Evolutionary conservation across 306 rosid genomes (phyloP), one percentile per base, ranked within the genome.

Genomic region (apple (Malus domestica)): DNA sequence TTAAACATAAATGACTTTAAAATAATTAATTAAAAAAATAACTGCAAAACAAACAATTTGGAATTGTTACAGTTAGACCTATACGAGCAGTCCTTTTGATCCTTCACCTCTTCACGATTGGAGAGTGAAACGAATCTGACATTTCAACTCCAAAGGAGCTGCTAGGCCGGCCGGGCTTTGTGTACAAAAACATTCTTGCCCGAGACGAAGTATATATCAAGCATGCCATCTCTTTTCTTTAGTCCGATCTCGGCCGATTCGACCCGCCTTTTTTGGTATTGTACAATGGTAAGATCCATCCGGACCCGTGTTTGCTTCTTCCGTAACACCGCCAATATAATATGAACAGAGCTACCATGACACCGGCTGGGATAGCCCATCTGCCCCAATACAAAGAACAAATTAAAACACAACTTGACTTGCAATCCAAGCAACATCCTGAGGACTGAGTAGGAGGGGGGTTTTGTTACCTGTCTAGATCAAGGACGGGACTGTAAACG

Each of bases 321-420:
- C 97, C 98, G 42, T 67, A 86, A 96, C 98, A 96, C 83, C 97
- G 90, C 97, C 97, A 92, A 69, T 92, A 96, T 33, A 96, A 82
- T 49, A 92, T 67, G 30, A 93, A 83, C 12, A 87, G 69, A 3
- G 85, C 76, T 66, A 83, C 69, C 22, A 89, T 20, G 32, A 86
- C 82, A 70, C 85, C 87, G 19, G 91, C 78, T 18, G 99, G 99
- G 63, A 96, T 90, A 25, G 99, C 99, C 99, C 98, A 96, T 92
- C 98, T 96, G 98, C 81, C 63, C 67, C 76, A n/a, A 74, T 4
- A 54, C 46, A 60, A 67, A 52, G 75, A 67, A 73, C 8, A 29
- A 19, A 12, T 27, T 19, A 3, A 62, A 38, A 67, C 64, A 70
- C 22, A 76, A 30, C 25, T 32, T 12, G 15, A 67, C 44, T 19